Percentiles rank a stretch among this genome's conserved stretches.
These are phyloP conservation scores for Paecilomyces dactylethromorphus DNA, from an alignment of 2,329 filamentous ascomycete genomes.

Conservation along the genomic window DNA sequence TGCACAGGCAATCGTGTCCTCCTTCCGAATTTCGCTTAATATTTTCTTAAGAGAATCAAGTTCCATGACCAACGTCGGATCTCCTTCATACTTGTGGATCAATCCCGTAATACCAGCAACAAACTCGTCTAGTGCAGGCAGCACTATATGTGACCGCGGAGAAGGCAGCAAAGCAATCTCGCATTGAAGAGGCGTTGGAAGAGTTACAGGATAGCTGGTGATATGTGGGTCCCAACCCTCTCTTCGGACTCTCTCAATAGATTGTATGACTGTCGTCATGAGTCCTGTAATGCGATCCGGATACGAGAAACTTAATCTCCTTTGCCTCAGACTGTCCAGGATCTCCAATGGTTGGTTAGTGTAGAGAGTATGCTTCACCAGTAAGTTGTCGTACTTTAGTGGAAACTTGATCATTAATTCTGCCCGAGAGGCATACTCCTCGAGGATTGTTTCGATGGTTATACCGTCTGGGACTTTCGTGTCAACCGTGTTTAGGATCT, in stretches of 20 bases:
- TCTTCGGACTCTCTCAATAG: slow-evolving; percentile 9
- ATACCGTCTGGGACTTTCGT: neutral
- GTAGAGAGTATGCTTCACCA: neutral
- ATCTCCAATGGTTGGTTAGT: neutral
- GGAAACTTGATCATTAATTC: slow-evolving; percentile 3
- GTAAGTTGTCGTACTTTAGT: neutral
- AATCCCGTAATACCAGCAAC: neutral
- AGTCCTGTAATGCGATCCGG: neutral
- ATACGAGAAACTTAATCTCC: neutral
- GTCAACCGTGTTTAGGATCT: neutral
- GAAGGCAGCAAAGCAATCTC: neutral
- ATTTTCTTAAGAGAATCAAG: neutral
- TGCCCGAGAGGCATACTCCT: slow-evolving; percentile 5
- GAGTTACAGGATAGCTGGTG: neutral
- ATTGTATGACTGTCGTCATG: neutral
- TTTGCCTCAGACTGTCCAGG: neutral
- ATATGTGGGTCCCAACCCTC: neutral
- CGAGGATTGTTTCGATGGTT: slow-evolving; percentile 1
- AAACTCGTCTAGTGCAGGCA: neutral
- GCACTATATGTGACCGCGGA: neutral
- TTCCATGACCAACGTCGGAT: neutral
- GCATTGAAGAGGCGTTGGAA: neutral
- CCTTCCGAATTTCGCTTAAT: neutral
- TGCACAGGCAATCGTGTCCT: neutral
- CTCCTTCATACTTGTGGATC: neutral